phyloP scores from a whole-genome alignment of 1,284 basidiomycete genomes.

The Ustilago curta region DNA sequence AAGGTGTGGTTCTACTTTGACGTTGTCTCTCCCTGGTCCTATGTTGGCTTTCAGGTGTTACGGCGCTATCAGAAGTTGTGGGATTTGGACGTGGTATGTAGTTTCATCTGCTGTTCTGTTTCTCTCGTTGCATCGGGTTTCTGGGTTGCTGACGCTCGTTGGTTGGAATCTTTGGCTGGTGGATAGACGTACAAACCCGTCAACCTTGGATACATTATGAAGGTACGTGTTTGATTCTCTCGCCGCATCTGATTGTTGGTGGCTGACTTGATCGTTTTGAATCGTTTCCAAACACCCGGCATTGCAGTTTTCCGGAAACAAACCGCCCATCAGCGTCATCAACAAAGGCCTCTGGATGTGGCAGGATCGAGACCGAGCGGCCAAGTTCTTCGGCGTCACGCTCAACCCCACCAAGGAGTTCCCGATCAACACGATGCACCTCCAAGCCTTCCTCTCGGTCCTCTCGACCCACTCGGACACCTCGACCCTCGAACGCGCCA shows the following conservation, averaged over 20 bases:
- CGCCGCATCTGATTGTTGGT: neutral
- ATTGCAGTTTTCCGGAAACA: constrained; percentile 60
- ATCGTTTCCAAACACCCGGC: no score
- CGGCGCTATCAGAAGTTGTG: constrained; percentile 55
- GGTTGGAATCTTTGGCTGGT: neutral
- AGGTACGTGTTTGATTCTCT: constrained; percentile 27
- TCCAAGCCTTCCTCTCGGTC: constrained; percentile 51
- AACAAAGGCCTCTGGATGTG: constrained; percentile 65
- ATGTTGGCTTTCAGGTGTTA: constrained; percentile 58
- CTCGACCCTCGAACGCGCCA: constrained; percentile 22
- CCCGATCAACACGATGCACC: constrained; percentile 59
- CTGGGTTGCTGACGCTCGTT: no score
- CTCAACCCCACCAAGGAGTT: constrained; percentile 54
- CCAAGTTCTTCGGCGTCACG: constrained; percentile 57
- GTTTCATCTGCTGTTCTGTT: neutral
- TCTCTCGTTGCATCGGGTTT: no score
- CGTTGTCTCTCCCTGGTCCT: constrained; percentile 65
- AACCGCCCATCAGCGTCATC: constrained; percentile 60
- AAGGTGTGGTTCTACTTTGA: constrained; percentile 62
- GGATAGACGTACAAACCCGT: constrained; percentile 48
- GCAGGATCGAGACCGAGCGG: constrained; percentile 46
- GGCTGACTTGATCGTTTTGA: neutral
- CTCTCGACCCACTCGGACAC: constrained; percentile 20
- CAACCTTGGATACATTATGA: constrained; percentile 66
- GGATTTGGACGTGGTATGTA: constrained; percentile 52